Percentiles rank a stretch among this genome's conserved stretches.
Evolutionary conservation across 352 stramenopile genomes (phyloP).

Genomic region (Globisporangium paddicum): DNA sequence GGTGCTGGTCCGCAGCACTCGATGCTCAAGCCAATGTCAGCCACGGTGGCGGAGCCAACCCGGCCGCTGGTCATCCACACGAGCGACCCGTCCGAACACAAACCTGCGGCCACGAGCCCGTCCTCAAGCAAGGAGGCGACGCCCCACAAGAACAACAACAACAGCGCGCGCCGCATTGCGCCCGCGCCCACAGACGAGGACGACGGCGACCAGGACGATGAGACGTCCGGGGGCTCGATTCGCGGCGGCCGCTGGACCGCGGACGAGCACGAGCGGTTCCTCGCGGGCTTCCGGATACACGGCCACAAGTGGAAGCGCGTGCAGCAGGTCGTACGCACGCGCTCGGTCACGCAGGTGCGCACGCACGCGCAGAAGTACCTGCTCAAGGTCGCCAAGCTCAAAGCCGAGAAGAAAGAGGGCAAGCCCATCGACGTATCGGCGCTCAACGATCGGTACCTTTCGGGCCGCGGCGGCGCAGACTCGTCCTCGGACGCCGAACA

Average conservation of each 20-base stretch:
- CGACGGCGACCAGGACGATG: constrained; percentile 49
- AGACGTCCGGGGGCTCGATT: constrained; percentile 38
- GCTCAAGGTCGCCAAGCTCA: constrained; percentile 87
- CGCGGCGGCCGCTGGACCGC: constrained; percentile 80
- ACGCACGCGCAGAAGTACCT: constrained; percentile 88
- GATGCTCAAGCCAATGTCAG: constrained; percentile 20
- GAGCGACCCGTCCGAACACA: constrained; percentile 3
- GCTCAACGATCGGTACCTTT: constrained; percentile 16
- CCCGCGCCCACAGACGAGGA: constrained; percentile 65
- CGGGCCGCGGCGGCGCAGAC: constrained; percentile 7
- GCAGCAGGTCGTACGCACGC: constrained; percentile 82
- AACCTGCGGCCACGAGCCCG: background rate
- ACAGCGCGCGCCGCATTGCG: constrained; percentile 31
- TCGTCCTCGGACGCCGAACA: constrained; percentile 21
- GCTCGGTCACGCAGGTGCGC: constrained; percentile 86
- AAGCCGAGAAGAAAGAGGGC: constrained; percentile 71
- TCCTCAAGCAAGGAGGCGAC: constrained; percentile 10
- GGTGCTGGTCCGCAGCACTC: constrained; percentile 24
- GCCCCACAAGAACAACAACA: constrained; percentile 11
- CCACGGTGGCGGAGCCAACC: background rate
- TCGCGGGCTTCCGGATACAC: constrained; percentile 82
- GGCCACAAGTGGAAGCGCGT: constrained; percentile 90
- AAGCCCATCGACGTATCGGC: constrained; percentile 13
- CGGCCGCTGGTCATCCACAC: constrained; percentile 12
- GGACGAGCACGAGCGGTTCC: constrained; percentile 84